phyloP scores from a whole-genome alignment of 805 yeast species.

The Teunomyces funiuensis region DNA sequence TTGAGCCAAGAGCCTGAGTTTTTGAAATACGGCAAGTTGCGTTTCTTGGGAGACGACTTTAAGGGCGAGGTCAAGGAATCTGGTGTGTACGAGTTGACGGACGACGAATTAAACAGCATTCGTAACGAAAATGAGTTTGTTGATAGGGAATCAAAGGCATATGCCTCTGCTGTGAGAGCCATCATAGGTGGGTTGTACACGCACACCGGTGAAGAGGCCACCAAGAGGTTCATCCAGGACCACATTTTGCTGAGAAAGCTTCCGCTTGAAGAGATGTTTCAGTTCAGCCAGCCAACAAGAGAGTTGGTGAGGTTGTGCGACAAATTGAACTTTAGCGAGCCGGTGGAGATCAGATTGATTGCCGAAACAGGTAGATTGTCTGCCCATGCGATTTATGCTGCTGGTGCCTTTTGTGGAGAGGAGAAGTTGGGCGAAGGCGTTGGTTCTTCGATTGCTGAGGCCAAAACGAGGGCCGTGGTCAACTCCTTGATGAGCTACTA shows the following conservation, averaged over 20 bases:
- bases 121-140: conserved; percentile 19
- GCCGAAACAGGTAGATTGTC: conserved; percentile 94
- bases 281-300: conserved; percentile 81
- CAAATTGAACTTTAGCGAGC: conserved; percentile 69
- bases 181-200: conserved; percentile 81
- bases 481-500: conserved; percentile 90
- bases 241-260: conserved; percentile 83
- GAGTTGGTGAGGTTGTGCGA: conserved; percentile 76
- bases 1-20: conserved; percentile 67
- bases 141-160: conserved; percentile 45
- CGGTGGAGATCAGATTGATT: conserved; percentile 71
- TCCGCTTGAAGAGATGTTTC: conserved; percentile 70
- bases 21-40: conserved; percentile 67
- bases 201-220: conserved; percentile 61
- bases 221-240: conserved; percentile 66
- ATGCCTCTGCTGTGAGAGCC: conserved; percentile 75
- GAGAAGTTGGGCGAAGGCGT: conserved; percentile 90
- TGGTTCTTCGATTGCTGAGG: conserved; percentile 87
- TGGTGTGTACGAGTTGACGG: conserved; percentile 49
- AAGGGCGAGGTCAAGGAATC: conserved; percentile 37
- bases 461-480: conserved; percentile 88
- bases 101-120: conserved; percentile 21
- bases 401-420: conserved; percentile 85
- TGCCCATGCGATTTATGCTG: conserved; percentile 79
- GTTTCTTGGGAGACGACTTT: conserved; percentile 41